phyloP scores from a whole-genome alignment of 2,329 filamentous ascomycete genomes.

The Blumeriella jaapii region DNA sequence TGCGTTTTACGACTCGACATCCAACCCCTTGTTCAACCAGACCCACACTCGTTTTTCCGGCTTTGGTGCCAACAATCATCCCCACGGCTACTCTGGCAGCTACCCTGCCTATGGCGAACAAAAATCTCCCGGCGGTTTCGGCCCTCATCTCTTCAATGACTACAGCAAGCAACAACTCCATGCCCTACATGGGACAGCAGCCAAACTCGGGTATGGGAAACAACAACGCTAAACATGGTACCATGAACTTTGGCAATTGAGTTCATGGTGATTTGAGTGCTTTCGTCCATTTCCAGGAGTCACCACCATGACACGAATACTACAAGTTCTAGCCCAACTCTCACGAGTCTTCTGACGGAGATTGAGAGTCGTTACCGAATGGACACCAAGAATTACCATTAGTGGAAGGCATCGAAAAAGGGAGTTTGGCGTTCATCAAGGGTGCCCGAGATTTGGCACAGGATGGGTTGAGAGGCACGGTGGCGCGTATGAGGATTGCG shows the following conservation, averaged over 20 bases:
- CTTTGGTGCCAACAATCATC: conserved; percentile 1
- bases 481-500: not conserved
- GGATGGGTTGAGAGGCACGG: not conserved
- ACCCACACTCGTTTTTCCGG: conserved; percentile 15
- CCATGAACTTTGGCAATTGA: conserved; percentile 5
- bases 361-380: too few relatives aligned
- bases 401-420: too few relatives aligned
- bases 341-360: too few relatives aligned
- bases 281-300: too few relatives aligned
- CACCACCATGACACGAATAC: too few relatives aligned
- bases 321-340: too few relatives aligned
- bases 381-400: too few relatives aligned
- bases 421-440: conserved; percentile 1
- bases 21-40: conserved; percentile 24
- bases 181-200: conserved; percentile 5
- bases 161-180: conserved; percentile 12
- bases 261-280: too few relatives aligned
- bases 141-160: conserved; percentile 6
- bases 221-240: conserved; percentile 2
- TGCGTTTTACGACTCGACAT: conserved; percentile 18
- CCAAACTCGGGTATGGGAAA: conserved; percentile 6
- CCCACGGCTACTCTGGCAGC: too few relatives aligned
- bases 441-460: too few relatives aligned
- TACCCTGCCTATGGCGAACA: conserved; percentile 9
- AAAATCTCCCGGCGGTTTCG: conserved; percentile 6